Percentiles rank a stretch among this genome's conserved stretches.
Evolutionary conservation across 2,329 filamentous ascomycete species (phyloP).

Genomic region (Aspergillus ustus): DNA sequence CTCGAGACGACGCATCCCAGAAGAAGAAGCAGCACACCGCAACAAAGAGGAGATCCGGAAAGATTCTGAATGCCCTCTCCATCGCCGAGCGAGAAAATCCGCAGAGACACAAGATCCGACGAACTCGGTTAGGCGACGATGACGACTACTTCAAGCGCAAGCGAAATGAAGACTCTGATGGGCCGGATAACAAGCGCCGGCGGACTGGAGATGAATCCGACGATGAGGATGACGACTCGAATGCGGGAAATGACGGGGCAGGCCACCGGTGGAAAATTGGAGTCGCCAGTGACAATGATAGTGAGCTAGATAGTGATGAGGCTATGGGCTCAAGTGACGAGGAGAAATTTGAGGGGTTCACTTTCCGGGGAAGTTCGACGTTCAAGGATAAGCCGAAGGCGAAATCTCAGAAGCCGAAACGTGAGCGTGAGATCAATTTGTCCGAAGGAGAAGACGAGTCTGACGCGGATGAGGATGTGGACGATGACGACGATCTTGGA

Average conservation of each 20-base stretch:
- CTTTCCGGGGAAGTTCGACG: slow-evolving; percentile 65
- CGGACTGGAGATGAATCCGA: slow-evolving; percentile 42
- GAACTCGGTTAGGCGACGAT: slow-evolving; percentile 63
- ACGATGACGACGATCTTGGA: slow-evolving; percentile 66
- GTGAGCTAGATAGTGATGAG: slow-evolving; percentile 74
- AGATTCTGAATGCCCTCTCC: slow-evolving; percentile 65
- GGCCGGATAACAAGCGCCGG: slow-evolving; percentile 51
- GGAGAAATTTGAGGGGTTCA: slow-evolving; percentile 79
- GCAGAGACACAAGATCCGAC: slow-evolving; percentile 57
- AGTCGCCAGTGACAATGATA: slow-evolving; percentile 69
- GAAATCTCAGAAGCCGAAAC: slow-evolving; percentile 28
- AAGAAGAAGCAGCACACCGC: slow-evolving; percentile 50
- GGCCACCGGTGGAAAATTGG: slow-evolving; percentile 86
- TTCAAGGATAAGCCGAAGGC: slow-evolving; percentile 43
- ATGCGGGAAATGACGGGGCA: slow-evolving; percentile 81
- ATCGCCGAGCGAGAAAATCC: slow-evolving; percentile 65
- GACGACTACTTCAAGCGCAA: slow-evolving; percentile 52
- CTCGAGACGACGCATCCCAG: slow-evolving; percentile 42
- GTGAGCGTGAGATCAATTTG: slow-evolving; percentile 50
- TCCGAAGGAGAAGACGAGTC: slow-evolving; percentile 56
- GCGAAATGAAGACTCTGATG: slow-evolving; percentile 44
- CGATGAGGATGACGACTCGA: slow-evolving; percentile 59
- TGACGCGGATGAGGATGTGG: slow-evolving; percentile 44
- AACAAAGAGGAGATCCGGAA: slow-evolving; percentile 51
- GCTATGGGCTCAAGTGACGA: slow-evolving; percentile 89